phyloP scores from a whole-genome alignment of 148 eudicot genomes.

The Euryodendron excelsum region DNA sequence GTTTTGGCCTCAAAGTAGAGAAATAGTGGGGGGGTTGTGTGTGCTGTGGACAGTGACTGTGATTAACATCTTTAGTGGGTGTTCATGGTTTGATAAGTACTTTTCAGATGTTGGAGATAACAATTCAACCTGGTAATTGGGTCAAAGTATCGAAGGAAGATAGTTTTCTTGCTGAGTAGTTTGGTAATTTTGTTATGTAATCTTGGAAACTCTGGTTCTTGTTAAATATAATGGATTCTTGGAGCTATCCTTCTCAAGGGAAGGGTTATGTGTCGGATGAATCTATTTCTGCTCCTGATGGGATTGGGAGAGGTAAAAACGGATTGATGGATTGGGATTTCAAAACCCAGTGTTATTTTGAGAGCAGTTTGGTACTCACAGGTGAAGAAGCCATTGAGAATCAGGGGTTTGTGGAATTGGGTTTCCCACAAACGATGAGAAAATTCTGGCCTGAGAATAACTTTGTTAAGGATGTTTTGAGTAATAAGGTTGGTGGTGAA shows the following conservation, averaged over 20 bases:
- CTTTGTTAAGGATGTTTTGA: conserved; percentile 24
- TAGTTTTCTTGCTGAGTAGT: background rate
- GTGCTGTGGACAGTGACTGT: background rate
- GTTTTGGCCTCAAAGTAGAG: conserved; percentile 17
- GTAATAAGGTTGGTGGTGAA: too few relatives aligned
- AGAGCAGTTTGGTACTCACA: conserved; percentile 27
- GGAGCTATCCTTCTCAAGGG: conserved; percentile 47
- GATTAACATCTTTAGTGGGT: background rate
- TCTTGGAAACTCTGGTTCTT: background rate
- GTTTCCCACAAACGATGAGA: conserved; percentile 31
- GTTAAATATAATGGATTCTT: conserved; percentile 40
- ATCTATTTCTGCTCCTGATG: conserved; percentile 25
- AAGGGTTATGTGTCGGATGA: conserved; percentile 42
- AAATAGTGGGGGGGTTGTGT: conserved; percentile 8
- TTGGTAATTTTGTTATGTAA: background rate
- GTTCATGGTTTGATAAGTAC: background rate
- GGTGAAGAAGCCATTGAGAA: conserved; percentile 32
- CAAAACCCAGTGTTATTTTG: conserved; percentile 24
- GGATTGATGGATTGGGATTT: conserved; percentile 25
- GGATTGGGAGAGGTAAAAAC: conserved; percentile 25
- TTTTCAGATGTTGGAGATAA: background rate
- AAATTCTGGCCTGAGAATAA: conserved; percentile 23
- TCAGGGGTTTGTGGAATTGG: conserved; percentile 39
- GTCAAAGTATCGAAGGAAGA: background rate
- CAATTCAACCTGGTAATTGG: background rate